Evolutionary conservation across 2,329 filamentous ascomycete genomes (phyloP).

Genomic region (Fusarium compactum): DNA sequence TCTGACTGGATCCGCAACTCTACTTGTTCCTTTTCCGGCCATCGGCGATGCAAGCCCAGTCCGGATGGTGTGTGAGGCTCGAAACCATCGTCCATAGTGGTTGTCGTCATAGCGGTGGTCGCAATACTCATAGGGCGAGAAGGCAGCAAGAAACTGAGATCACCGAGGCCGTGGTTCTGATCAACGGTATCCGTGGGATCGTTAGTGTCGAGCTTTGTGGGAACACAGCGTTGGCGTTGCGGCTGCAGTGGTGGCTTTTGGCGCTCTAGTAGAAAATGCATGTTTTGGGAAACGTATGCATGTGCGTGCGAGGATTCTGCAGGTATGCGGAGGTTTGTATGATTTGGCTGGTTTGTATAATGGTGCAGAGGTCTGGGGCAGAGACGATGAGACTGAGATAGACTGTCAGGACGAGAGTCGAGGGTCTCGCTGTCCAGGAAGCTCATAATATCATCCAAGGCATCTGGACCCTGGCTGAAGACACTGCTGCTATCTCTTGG

Average conservation of each 20-base stretch:
- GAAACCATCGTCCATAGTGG: slow-evolving; percentile 19
- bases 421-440: slow-evolving; percentile 48
- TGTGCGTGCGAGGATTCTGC: slow-evolving; percentile 36
- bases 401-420: slow-evolving; percentile 40
- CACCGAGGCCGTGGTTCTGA: slow-evolving; percentile 31
- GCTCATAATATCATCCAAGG: slow-evolving; percentile 44
- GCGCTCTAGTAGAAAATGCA: slow-evolving; percentile 34
- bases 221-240: slow-evolving; percentile 27
- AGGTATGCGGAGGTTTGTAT: slow-evolving; percentile 28
- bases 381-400: slow-evolving; percentile 33
- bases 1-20: slow-evolving; percentile 36
- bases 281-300: slow-evolving; percentile 34
- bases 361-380: slow-evolving; percentile 38
- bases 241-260: slow-evolving; percentile 30
- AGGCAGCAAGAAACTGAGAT: slow-evolving; percentile 42
- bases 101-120: slow-evolving; percentile 37
- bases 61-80: slow-evolving; percentile 13
- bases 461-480: slow-evolving; percentile 30
- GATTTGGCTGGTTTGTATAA: slow-evolving; percentile 27
- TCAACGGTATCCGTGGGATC: slow-evolving; percentile 19
- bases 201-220: slow-evolving; percentile 27
- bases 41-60: slow-evolving; percentile 22
- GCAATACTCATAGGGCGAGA: slow-evolving; percentile 44
- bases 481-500: slow-evolving; percentile 29
- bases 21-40: slow-evolving; percentile 37